Evolutionary conservation across 805 yeast species (phyloP), one percentile per base, ranked within the genome.

Genomic region (Scheffersomyces coipomensis): DNA sequence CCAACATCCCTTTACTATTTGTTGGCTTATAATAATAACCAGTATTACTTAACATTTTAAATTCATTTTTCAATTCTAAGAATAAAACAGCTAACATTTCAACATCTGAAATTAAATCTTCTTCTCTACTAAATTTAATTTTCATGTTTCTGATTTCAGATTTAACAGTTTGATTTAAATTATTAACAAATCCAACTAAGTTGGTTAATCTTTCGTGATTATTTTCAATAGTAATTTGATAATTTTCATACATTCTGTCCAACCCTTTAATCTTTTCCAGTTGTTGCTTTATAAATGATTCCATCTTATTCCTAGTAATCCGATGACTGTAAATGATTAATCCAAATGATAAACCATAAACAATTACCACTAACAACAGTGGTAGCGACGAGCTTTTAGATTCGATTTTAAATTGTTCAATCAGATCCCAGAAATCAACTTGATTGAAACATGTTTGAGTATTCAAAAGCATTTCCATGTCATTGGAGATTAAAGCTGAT

Each of bases 381-480:
- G n/a, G n/a, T n/a, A n/a, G n/a, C n/a, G n/a, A n/a, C n/a, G n/a
- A n/a, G n/a, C n/a, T n/a, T n/a, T 24, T 16, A 7, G 32, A 17
- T 15, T n/a, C 19, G 22, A 7, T 21, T 30, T 27, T 29, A 13
- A 19, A 26, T 7, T 30, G 22, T 12, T 23, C 24, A 12, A 31
- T 7, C 25, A 32, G 36, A 26, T 52, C 49, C 7, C 48, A 23
- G 2, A 49, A 32, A 32, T 51, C 55, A 2, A 53, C 49, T 19
- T 57, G 56, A 37, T 53, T 52, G 31, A 48, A 51, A 39, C 66
- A 61, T 16, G 46, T 43, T 33, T 58, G 64, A 24, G 58, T 42
- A 24, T 46, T 48, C 19, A 55, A 43, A 15, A 57, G 34, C 5
- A 58, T 27, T 17, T 52, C 44, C 3, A 55, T 35, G 35, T 58